Conservation (phyloP, 495 filamentous ascomycete species). For the Saxophila tyrrhenica region DNA sequence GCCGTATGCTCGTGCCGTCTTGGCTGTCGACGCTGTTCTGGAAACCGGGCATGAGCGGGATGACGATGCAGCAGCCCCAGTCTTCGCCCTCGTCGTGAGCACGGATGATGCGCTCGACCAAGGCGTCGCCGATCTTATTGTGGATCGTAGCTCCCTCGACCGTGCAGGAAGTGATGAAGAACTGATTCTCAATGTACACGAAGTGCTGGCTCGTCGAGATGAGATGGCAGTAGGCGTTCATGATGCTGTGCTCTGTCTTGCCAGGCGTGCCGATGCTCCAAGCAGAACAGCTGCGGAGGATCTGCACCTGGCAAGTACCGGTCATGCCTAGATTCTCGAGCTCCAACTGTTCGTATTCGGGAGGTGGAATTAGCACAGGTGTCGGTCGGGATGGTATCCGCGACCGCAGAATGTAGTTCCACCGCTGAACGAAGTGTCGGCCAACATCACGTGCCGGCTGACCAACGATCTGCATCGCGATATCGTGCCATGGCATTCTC, state of each 20-base stretch:
- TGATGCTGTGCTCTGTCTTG: conserved; percentile 80
- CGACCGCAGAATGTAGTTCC: conserved; percentile 94
- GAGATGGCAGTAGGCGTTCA: conserved; percentile 87
- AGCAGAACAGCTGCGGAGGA: conserved; percentile 73
- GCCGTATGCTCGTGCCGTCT: conserved; percentile 82
- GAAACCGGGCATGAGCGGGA: conserved; percentile 95
- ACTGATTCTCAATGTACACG: conserved; percentile 98
- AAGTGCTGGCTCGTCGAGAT: conserved; percentile 95
- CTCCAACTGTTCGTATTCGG: conserved; percentile 77
- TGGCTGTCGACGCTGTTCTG: conserved; percentile 92
- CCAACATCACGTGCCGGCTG: conserved; percentile 92
- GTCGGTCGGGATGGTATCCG: conserved; percentile 89
- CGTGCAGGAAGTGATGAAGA: conserved; percentile 91
- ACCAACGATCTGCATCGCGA: conserved; percentile 95
- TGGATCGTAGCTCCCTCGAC: conserved; percentile 78
- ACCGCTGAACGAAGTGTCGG: conserved; percentile 95
- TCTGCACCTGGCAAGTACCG: conserved; percentile 93
- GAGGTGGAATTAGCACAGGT: conserved; percentile 83
- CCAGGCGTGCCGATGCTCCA: conserved; percentile 89
- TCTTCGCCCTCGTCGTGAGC: conserved; percentile 75
- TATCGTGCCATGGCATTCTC: conserved; percentile 98
- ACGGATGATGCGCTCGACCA: conserved; percentile 81
- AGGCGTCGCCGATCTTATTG: conserved; percentile 87
- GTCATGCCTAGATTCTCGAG: conserved; percentile 76
- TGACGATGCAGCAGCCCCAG: conserved; percentile 89